Evolutionary conservation across 2,329 filamentous ascomycete genomes (phyloP), one percentile per base, ranked within the genome.

Genomic region (Penicillium sp.): DNA sequence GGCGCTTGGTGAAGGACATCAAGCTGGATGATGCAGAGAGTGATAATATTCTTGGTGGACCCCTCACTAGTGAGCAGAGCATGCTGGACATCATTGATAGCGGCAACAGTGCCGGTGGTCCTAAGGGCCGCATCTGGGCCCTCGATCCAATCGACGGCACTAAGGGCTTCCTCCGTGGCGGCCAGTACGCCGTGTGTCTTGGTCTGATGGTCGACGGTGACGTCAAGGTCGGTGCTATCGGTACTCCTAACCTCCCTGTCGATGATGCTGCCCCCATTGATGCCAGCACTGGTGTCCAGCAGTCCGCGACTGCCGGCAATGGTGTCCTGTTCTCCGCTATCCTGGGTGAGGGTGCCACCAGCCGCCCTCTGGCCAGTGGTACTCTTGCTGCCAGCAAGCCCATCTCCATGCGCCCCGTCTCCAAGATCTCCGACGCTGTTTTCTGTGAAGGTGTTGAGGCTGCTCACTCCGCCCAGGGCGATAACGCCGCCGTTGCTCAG

Each of bases 401-500:
- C 28, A 96, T 97, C 68, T 79, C 82, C 50, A 97, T 97, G 91
- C 89, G 87, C 65, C 78, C 84, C 19, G 80, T 96, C 44, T 77
- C 81, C 38, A 85, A 92, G 68, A 87, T 97, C 65, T 76, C 85
- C 17, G 82, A 88, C 61, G 93, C 93, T 17, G 93, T 90, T 30
- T 97, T 99, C 79, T 99, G 94, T 78, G 94, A 99, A 80, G 91
- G 89, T 64, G 93, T 99, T 55, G 94, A 99, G 78, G 88, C 92
- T 6, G 91, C 85, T 16, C 94, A 99, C 80, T 96, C 90, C 36
- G 87, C 88, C 55, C 95, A 99, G 76, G 85, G 84, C 65, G 90
- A 97, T 74, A 90, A 96, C 65, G 90, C 89, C 36, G 82, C 85
- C 65, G 95, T 99, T 69, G 91, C 94, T 7, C 77, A 84, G 67